Percentiles rank a stretch among this genome's conserved stretches.
phyloP scores from a whole-genome alignment of 2,329 filamentous ascomycete genomes.

The Pseudogymnoascus pannorum region DNA sequence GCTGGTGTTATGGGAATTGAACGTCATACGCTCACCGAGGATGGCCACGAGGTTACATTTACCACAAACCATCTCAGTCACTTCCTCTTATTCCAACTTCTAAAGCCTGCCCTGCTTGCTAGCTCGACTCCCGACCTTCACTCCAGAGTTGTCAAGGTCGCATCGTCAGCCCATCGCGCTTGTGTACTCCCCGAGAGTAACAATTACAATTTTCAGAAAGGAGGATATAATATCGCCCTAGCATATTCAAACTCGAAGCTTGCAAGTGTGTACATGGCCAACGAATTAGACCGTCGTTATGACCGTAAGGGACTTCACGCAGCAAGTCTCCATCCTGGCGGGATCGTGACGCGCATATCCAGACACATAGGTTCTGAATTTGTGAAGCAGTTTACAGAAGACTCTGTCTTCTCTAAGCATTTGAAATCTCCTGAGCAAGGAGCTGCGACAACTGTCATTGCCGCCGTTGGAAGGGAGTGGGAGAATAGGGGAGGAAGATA shows the following conservation, averaged over 20 bases:
- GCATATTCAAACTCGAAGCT: constrained; percentile 38
- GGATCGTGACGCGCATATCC: constrained; percentile 24
- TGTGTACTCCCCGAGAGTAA: constrained; percentile 35
- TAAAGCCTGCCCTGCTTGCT: constrained; percentile 36
- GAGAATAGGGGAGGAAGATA: constrained; percentile 41
- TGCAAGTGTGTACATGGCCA: constrained; percentile 39
- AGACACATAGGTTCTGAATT: constrained; percentile 18
- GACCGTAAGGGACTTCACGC: constrained; percentile 32
- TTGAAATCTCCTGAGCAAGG: constrained; percentile 15
- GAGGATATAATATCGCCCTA: constrained; percentile 31
- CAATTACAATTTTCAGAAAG: constrained; percentile 17
- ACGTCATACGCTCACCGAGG: constrained; percentile 30
- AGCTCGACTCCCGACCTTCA: constrained; percentile 32
- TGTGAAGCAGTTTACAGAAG: not conserved
- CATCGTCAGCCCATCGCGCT: constrained; percentile 36
- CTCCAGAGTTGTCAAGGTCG: constrained; percentile 40
- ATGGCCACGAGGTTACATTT: constrained; percentile 44
- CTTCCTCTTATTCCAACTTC: constrained; percentile 45
- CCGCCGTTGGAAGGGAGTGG: constrained; percentile 22
- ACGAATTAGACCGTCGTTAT: constrained; percentile 38
- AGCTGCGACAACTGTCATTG: constrained; percentile 36
- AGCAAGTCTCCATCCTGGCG: constrained; percentile 36
- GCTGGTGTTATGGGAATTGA: constrained; percentile 10
- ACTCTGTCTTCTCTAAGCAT: not conserved
- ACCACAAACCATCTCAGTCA: constrained; percentile 45